Evolutionary conservation across 176 grass and related monocot species (phyloP).

Genomic region (barley (Hordeum vulgare)): MorexV3_pseudomolecules_assembly NC_058522.1:465660301-465660800

Average conservation of each 20-base stretch:
- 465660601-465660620: neutral
- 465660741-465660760: neutral
- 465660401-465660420: constrained; percentile 85
- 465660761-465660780: neutral
- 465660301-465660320: neutral
- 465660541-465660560: neutral
- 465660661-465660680: constrained; percentile 1
- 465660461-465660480: constrained; percentile 57
- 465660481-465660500: neutral
- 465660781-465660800: neutral
- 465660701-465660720: constrained; percentile 14
- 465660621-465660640: constrained; percentile 3
- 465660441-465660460: constrained; percentile 76
- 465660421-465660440: constrained; percentile 80
- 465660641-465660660: neutral
- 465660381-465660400: constrained; percentile 91
- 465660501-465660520: neutral
- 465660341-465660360: constrained; percentile 1
- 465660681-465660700: neutral
- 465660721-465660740: neutral
- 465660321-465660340: neutral
- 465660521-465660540: neutral
- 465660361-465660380: constrained; percentile 8
- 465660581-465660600: neutral
- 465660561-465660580: constrained; percentile 2